A percentile compares a stretch with the other conserved stretches of the same genome.
phyloP scores from a whole-genome alignment of 2,329 filamentous ascomycete genomes.

The Mycosphaerelloides madeirae region DNA sequence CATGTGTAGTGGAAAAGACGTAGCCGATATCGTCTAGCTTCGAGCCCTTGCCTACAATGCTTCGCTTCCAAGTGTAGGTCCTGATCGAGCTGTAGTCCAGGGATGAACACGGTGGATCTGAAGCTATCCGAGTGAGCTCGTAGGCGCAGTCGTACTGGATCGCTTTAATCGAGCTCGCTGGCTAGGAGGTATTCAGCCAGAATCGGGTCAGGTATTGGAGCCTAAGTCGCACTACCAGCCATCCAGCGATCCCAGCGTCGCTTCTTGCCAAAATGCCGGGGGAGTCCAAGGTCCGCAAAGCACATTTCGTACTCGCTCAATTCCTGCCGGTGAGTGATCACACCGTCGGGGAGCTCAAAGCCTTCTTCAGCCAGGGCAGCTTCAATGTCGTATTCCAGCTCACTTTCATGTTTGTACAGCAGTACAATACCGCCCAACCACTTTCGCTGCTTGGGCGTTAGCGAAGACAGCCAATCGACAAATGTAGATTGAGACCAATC shows the following conservation, averaged over 20 bases:
- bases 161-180: too few relatives aligned
- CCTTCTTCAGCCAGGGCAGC: conserved; percentile 16
- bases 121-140: too few relatives aligned
- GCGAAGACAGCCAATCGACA: conserved; percentile 21
- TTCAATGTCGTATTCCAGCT: conserved; percentile 20
- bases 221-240: not conserved
- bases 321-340: conserved; percentile 16
- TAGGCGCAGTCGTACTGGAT: too few relatives aligned
- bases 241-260: conserved; percentile 14
- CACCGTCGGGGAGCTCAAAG: conserved; percentile 12
- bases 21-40: too few relatives aligned
- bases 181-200: too few relatives aligned
- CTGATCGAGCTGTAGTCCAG: too few relatives aligned
- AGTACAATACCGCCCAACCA: conserved; percentile 24
- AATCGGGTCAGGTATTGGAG: not conserved
- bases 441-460: conserved; percentile 13
- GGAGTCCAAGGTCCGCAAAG: conserved; percentile 20
- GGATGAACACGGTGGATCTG: too few relatives aligned
- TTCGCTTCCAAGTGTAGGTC: too few relatives aligned
- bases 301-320: conserved; percentile 23
- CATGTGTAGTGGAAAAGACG: too few relatives aligned
- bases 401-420: conserved; percentile 21
- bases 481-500: conserved; percentile 22
- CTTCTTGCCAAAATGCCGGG: conserved; percentile 25
- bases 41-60: too few relatives aligned